Percentiles rank a stretch among this genome's conserved stretches.
These are phyloP conservation scores for Fusarium continuum DNA, from an alignment of 2,329 filamentous ascomycete species.

Conservation along the genomic window DNA sequence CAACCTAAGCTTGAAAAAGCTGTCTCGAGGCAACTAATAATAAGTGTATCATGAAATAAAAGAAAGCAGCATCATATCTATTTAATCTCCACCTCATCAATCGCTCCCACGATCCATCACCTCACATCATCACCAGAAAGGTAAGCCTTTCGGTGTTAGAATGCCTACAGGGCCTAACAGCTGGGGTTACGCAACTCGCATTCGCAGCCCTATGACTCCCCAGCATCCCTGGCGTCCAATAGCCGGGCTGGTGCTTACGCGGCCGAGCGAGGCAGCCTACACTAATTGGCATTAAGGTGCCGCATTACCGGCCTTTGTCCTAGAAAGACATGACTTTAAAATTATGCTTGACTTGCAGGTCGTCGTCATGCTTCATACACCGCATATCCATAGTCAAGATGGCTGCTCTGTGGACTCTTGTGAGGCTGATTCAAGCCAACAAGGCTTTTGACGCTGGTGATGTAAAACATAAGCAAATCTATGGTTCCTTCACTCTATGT, in stretches of 20 bases:
- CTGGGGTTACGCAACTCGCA: constrained; percentile 34
- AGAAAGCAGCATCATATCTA: constrained; percentile 13
- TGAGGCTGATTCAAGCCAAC: constrained; percentile 4
- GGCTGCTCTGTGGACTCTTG: background rate
- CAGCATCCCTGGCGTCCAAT: constrained; percentile 21
- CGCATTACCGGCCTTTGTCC: constrained; percentile 1
- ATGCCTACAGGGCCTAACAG: background rate
- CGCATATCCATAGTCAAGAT: background rate
- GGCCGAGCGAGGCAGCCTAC: constrained; percentile 31
- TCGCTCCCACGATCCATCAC: background rate
- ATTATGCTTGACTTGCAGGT: constrained; percentile 12
- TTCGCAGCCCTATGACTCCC: constrained; percentile 42
- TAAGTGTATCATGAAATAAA: background rate
- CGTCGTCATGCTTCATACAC: constrained; percentile 14
- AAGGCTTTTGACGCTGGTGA: constrained; percentile 4
- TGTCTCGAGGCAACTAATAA: background rate
- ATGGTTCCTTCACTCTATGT: constrained; percentile 20
- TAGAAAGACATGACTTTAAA: background rate
- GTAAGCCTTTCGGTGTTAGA: background rate
- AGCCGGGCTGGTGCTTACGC: constrained; percentile 31
- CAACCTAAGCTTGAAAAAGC: background rate
- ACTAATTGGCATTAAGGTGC: constrained; percentile 8
- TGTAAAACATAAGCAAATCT: constrained; percentile 21
- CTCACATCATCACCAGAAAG: background rate
- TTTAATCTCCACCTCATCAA: constrained; percentile 3